A percentile compares a stretch with the other conserved stretches of the same genome.
These are phyloP conservation scores for Bjerkandera adusta DNA, from an alignment of 1,284 basidiomycete species.

Conservation along the genomic window DNA sequence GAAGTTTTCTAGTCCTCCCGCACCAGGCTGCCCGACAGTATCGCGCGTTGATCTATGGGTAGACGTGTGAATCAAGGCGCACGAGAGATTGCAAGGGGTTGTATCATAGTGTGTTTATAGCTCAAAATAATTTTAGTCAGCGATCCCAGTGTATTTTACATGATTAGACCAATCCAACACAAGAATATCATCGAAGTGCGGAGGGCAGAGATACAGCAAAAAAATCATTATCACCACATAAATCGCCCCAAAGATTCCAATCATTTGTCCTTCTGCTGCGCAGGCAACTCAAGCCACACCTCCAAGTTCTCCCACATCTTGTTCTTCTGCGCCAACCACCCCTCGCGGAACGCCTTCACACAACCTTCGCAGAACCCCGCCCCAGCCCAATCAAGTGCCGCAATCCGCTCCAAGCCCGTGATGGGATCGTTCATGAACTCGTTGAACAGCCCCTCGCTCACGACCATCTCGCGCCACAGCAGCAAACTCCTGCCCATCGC, in stretches of 20 bases:
- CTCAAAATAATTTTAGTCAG: neutral
- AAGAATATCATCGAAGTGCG: no score
- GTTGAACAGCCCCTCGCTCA: conserved; percentile 25
- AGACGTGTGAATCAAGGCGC: conserved; percentile 1
- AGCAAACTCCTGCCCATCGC: conserved; percentile 6
- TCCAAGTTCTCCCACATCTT: conserved; percentile 31
- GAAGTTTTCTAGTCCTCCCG: conserved; percentile 46
- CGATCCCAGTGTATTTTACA: neutral
- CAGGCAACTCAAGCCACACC: conserved; percentile 26
- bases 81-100: no score
- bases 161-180: no score
- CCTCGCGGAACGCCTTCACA: conserved; percentile 19
- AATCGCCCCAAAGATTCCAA: no score
- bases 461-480: conserved; percentile 24
- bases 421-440: conserved; percentile 32
- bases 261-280: conserved; percentile 12
- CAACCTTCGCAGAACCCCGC: conserved; percentile 33
- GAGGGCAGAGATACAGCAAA: no score
- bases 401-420: conserved; percentile 29
- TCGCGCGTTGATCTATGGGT: conserved; percentile 55
- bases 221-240: neutral
- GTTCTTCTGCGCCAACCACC: conserved; percentile 23
- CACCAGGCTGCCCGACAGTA: conserved; percentile 45
- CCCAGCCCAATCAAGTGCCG: conserved; percentile 28
- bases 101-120: neutral